Base-by-base conservation (phyloP, 2,329 filamentous ascomycete species). In the Scolecobasidium constrictum region DNA sequence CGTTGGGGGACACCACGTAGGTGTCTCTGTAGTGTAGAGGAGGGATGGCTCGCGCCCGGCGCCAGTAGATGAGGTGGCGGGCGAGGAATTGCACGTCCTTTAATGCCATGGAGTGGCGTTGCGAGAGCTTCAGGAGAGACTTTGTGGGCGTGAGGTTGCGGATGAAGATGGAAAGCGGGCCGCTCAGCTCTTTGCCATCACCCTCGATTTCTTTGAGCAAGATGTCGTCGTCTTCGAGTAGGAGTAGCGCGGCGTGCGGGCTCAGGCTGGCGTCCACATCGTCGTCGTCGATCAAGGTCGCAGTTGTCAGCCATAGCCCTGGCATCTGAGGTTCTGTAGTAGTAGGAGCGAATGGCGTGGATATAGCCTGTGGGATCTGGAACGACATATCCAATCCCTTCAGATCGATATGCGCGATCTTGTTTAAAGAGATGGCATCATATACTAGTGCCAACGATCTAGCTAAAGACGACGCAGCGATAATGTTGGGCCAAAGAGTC, bases 11-110 rank as follows among this genome's bases (percentile, higher is more conserved):
- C 20, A 95, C 77, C 23, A 96, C 83, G 60, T 96, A 98, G 9
- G 81, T 83, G 57, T 96, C 88, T 38, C 88, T 76, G 35, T 84
- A 83, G 55, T 95, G 87, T 4, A 98, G 74, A 0, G 92, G 92
- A 4, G 86, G 84, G 33, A 96, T 90, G 13, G 90, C 83, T 47
- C 93, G 84, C 37, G 90, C 92, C 45, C 88, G 82, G 18, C 92
- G 81, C 88, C 90, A 96, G 64, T 93, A 94, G 47, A 96, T 87
- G 48, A 98, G 81, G 64, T 96, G 92, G 45, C 86, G 83, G 7
- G 88, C 87, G 48, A 94, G 84, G 52, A 86, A 81, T 49, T 90
- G 82, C 48, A 96, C 82, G 51, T 94, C 85, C 22, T 77, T 72
- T 1, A 92, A 71, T 16, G 28, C 16, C 7, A 31, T 21, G 5